These are phyloP conservation scores for Cladosporium austrohemisphaericum DNA, from an alignment of 2,329 filamentous ascomycete genomes.

Conservation along the genomic window DNA sequence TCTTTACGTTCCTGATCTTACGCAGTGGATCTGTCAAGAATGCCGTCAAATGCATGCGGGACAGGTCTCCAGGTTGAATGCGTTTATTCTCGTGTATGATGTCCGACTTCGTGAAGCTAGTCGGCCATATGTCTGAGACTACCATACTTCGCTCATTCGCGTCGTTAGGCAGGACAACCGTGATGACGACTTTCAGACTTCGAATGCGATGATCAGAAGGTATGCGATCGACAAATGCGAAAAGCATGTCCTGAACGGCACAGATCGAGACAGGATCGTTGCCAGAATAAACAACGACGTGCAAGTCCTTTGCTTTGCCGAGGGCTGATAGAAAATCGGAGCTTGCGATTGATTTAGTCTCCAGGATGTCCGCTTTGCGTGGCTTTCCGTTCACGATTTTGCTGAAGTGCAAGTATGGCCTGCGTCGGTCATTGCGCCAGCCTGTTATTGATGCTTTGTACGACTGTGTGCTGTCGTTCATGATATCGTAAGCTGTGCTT, in stretches of 20 bases:
- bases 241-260: background rate
- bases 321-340: background rate
- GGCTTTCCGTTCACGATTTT: background rate
- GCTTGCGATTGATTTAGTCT: background rate
- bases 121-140: background rate
- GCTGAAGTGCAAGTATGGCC: background rate
- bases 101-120: background rate
- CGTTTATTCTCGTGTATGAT: background rate
- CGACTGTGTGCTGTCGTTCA: background rate
- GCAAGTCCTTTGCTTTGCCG: background rate
- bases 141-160: background rate
- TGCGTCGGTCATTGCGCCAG: background rate
- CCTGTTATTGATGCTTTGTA: slow-evolving; percentile 1
- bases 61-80: slow-evolving; percentile 7
- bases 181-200: background rate
- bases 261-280: slow-evolving; percentile 6
- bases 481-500: background rate
- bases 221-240: slow-evolving; percentile 4
- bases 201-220: background rate
- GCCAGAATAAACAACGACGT: background rate
- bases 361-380: background rate
- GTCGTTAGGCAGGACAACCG: background rate
- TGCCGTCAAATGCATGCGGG: slow-evolving; percentile 3
- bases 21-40: slow-evolving; percentile 1
- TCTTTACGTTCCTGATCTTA: background rate